Evolutionary conservation across 768 basidiomycete genomes (phyloP).

Genomic region (Saitozyma podzolica): DNA sequence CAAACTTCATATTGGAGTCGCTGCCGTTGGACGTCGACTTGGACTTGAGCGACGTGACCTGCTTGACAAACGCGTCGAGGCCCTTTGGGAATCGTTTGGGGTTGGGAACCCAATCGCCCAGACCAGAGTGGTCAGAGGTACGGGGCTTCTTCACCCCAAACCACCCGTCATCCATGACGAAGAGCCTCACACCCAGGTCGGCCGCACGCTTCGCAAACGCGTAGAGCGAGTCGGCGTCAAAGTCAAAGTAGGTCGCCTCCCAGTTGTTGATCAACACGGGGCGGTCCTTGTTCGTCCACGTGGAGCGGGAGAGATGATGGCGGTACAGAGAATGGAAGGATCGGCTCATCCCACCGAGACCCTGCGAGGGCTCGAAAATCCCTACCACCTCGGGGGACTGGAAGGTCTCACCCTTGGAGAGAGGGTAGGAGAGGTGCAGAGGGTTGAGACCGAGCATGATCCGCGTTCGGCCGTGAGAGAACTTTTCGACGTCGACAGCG

Average conservation of each 20-base stretch:
- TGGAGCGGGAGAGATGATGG: constrained; percentile 17
- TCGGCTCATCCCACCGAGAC: constrained; percentile 30
- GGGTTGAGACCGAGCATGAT: constrained; percentile 30
- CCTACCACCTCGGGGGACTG: constrained; percentile 26
- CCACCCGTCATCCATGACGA: constrained; percentile 43
- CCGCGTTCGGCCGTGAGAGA: constrained; percentile 9
- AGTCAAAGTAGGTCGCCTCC: constrained; percentile 38
- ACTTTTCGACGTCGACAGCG: constrained; percentile 20
- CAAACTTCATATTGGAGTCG: constrained; percentile 19
- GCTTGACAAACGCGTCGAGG: constrained; percentile 16
- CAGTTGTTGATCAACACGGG: constrained; percentile 36
- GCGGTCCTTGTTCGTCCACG: constrained; percentile 15
- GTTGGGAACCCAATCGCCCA: constrained; percentile 34
- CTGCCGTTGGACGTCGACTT: constrained; percentile 6
- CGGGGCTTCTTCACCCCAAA: constrained; percentile 30
- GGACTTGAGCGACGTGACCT: constrained; percentile 8
- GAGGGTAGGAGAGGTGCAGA: constrained; percentile 20
- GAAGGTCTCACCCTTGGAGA: constrained; percentile 20
- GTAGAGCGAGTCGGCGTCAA: constrained; percentile 20
- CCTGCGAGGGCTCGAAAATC: constrained; percentile 18
- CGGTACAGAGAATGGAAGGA: constrained; percentile 30
- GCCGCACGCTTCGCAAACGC: constrained; percentile 21
- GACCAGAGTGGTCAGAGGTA: constrained; percentile 13
- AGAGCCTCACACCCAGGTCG: constrained; percentile 28
- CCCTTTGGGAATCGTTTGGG: constrained; percentile 24